Evolutionary conservation across 139 green algal species (phyloP), one percentile per base, ranked within the genome.

Genomic region (Haematococcus lacustris): DNA sequence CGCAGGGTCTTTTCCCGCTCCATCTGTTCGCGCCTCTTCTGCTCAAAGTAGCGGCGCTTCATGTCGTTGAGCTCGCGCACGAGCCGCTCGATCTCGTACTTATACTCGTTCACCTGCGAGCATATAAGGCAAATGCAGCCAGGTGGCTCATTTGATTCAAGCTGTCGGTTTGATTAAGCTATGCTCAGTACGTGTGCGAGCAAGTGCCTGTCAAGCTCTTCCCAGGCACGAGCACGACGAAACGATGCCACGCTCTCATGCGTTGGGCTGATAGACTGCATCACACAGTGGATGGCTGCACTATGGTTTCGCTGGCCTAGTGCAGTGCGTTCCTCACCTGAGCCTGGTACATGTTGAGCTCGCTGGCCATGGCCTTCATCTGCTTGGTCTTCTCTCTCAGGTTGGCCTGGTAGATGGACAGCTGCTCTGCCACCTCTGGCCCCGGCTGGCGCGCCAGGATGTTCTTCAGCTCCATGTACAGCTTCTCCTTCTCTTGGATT

Each of bases 321-420:
- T n/a, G n/a, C 64, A 70, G 26, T 43, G 32, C 64, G 47, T 35
- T 2, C 2, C 82, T 69, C 32, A 83, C 79, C 79, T 96, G 88
- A 30, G 88, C 88, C 80, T 94, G 88, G 78, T 94, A 91, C 90
- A 96, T 97, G 82, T 95, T 96, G 60, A 98, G 88, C 84, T 98
- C 93, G 4, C 69, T 82, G 0, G 88, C 87, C 85, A 98, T 93
- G 7, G 87, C 83, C 86, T 97, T 96, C 76, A 98, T 90, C 81
- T 97, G 91, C 82, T 94, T 94, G 1, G 88, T 93, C 84, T 98
- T 97, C 72, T 96, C 90, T 5, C 88, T 80, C 60, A 97, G 76
- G 53, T 85, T 91, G 39, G 80, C 86, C 88, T 62, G 68, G 66
- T 62, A 62, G 40, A 62, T 71, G 40, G 30, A 41, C 3, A 71